These are phyloP conservation scores for Adansonia madagascariensis DNA, from an alignment of 441 rosid species.

Conservation along the genomic window DNA sequence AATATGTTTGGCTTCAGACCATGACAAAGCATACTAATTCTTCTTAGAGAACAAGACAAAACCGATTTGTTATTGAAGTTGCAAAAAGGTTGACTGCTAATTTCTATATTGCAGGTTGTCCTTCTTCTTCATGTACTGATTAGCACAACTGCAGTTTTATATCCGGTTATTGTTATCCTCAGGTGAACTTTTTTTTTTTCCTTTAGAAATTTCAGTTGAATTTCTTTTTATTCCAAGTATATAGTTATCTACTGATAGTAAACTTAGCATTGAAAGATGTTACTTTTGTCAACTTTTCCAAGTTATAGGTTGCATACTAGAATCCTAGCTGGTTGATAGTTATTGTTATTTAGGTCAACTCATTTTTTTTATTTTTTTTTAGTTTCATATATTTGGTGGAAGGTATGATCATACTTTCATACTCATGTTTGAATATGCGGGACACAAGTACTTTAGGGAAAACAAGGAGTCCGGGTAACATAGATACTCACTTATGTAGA, in stretches of 20 bases:
- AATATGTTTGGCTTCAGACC: background rate
- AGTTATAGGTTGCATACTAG: background rate
- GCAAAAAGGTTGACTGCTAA: slow-evolving; percentile 26
- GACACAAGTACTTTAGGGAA: background rate
- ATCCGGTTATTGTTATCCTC: slow-evolving; percentile 85
- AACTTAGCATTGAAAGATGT: slow-evolving; percentile 4
- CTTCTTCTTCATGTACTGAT: slow-evolving; percentile 71
- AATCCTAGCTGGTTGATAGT: too few species aligned
- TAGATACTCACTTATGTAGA: background rate
- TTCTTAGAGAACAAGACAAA: background rate
- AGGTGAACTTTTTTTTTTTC: slow-evolving; percentile 47
- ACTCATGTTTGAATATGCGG: background rate
- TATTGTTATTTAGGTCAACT: too few species aligned
- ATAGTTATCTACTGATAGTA: background rate
- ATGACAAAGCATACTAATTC: background rate
- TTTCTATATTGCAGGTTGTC: slow-evolving; percentile 54
- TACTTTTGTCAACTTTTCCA: background rate
- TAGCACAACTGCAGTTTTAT: slow-evolving; percentile 66
- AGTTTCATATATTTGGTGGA: background rate
- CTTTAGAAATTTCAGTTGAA: background rate
- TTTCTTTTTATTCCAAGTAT: background rate
- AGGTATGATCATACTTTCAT: background rate
- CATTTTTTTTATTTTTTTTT: too few species aligned
- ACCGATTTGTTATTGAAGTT: background rate
- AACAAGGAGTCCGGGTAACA: background rate